Evolutionary conservation across 108 stramenopile genomes (phyloP).

Genomic region (Nitzschia inconspicua): DNA sequence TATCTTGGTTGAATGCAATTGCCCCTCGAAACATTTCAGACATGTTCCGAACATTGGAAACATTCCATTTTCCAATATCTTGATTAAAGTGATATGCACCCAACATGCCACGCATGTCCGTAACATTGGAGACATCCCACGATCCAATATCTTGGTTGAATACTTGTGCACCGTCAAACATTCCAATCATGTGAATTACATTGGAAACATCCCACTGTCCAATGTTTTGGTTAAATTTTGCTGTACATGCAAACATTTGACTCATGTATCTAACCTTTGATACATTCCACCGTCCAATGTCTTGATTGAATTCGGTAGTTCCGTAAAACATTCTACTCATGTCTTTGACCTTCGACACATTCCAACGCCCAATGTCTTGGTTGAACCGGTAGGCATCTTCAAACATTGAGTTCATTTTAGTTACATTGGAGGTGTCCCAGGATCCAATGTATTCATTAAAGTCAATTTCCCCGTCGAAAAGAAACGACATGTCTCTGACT

Average conservation of each 20-base stretch:
- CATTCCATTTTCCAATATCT: too few relatives aligned
- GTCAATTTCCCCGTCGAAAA: too few relatives aligned
- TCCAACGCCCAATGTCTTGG: constrained; percentile 14
- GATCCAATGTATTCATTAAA: too few relatives aligned
- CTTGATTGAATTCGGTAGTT: background rate
- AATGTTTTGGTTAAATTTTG: background rate
- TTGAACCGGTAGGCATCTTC: background rate
- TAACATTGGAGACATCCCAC: constrained; percentile 22
- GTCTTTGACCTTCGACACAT: background rate
- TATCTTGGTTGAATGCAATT: constrained; percentile 14
- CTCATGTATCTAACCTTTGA: background rate
- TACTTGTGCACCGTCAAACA: constrained; percentile 5
- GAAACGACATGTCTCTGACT: too few relatives aligned
- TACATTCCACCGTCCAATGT: constrained; percentile 11
- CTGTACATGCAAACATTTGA: constrained; percentile 9
- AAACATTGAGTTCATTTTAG: constrained; percentile 13
- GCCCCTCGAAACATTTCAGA: constrained; percentile 22
- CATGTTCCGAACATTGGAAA: constrained; percentile 10
- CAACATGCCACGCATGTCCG: too few relatives aligned
- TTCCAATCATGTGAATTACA: constrained; percentile 15
- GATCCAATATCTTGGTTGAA: constrained; percentile 20
- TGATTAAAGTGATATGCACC: constrained; percentile 15
- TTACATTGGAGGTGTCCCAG: too few relatives aligned
- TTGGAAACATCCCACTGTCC: constrained; percentile 16
- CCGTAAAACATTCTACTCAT: constrained; percentile 11